These are phyloP conservation scores for Mucor plumbeus DNA, from an alignment of 371 early-diverging fungal genomes.

Conservation along the genomic window DNA sequence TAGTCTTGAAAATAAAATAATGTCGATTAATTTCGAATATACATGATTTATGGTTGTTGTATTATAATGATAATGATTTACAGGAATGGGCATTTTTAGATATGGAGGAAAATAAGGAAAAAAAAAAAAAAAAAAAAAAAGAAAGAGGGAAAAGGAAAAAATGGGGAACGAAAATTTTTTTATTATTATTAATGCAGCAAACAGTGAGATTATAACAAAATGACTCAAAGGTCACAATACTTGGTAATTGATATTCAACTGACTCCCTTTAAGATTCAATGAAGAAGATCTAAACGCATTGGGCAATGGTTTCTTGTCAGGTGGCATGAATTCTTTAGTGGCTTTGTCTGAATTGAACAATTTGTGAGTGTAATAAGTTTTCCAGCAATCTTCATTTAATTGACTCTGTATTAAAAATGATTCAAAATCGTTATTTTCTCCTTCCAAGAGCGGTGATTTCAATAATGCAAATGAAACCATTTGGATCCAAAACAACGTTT, in stretches of 20 bases:
- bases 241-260: conserved; percentile 44
- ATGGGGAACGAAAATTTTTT: conserved; percentile 4
- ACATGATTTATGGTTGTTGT: conserved; percentile 1
- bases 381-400: conserved; percentile 39
- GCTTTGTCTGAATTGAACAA: conserved; percentile 39
- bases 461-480: conserved; percentile 45
- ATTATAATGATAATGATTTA: conserved; percentile 3
- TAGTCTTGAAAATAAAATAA: not conserved
- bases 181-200: conserved; percentile 6
- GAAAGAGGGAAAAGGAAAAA: not conserved
- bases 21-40: not conserved
- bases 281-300: conserved; percentile 52
- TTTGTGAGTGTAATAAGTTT: conserved; percentile 37
- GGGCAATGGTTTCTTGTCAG: conserved; percentile 45
- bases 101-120: conserved; percentile 4
- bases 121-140: too few relatives aligned
- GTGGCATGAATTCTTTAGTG: conserved; percentile 37
- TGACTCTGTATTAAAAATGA: conserved; percentile 32
- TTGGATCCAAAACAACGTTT: conserved; percentile 47
- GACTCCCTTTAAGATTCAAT: conserved; percentile 43
- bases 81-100: conserved; percentile 20
- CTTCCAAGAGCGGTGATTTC: conserved; percentile 39
- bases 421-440: conserved; percentile 34
- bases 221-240: conserved; percentile 29
- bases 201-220: too few relatives aligned